Evolutionary conservation across 192 early-diverging fungal genomes (phyloP).

Genomic region (Coemansia sp.): DNA sequence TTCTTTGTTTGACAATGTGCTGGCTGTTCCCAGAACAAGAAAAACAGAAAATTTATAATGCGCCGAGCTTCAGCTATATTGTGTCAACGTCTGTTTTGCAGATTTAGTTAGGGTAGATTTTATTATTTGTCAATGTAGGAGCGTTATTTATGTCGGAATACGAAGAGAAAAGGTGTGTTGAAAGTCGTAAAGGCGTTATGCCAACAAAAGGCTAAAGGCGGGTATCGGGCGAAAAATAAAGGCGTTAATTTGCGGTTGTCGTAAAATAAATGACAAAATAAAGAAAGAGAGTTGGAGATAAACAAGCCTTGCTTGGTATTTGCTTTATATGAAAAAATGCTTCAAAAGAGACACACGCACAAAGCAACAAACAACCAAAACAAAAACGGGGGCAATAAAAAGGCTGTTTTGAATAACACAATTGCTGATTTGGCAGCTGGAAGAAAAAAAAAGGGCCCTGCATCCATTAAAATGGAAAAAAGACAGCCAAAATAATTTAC

Average conservation of each 20-base stretch:
- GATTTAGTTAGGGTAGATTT: not conserved
- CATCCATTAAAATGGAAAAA: not conserved
- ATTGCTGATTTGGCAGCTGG: not conserved
- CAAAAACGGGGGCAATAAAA: not conserved
- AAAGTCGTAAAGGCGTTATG: not conserved
- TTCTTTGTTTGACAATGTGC: not conserved
- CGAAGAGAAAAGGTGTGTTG: not conserved
- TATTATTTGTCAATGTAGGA: not conserved
- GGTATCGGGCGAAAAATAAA: conserved; percentile 2
- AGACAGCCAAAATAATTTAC: not conserved
- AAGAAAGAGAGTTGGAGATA: conserved; percentile 8
- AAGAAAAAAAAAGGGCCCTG: not conserved
- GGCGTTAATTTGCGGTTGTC: not conserved
- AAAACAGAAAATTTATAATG: not conserved
- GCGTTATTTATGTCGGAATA: not conserved
- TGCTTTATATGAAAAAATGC: not conserved
- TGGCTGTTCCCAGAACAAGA: not conserved
- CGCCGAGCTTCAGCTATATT: not conserved
- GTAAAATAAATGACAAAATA: not conserved
- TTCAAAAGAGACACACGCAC: not conserved
- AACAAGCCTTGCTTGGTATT: not conserved
- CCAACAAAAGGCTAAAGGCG: not conserved
- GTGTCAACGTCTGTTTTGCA: not conserved
- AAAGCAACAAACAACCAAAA: conserved; percentile 2
- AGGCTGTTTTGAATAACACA: not conserved